These are phyloP conservation scores for Aureobasidium sp. DNA, from an alignment of 2,329 filamentous ascomycete species.

Conservation along the genomic window DNA sequence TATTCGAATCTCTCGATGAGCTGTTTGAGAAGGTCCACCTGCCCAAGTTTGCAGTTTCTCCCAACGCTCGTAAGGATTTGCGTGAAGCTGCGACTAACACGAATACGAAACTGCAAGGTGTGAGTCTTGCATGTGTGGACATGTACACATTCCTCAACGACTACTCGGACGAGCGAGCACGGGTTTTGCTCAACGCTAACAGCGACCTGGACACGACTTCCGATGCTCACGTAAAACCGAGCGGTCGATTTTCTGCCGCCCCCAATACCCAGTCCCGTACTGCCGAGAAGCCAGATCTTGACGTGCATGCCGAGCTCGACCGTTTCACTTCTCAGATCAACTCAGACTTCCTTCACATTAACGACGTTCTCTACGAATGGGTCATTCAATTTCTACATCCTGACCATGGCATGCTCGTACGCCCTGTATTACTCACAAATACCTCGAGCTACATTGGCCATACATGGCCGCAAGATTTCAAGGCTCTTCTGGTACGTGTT, in stretches of 20 bases:
- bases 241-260: slow-evolving; percentile 5
- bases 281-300: slow-evolving; percentile 17
- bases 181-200: slow-evolving; percentile 23
- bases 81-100: background rate
- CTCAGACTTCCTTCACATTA: slow-evolving; percentile 38
- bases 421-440: slow-evolving; percentile 8
- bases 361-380: slow-evolving; percentile 50
- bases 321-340: slow-evolving; percentile 43
- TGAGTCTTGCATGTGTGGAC: background rate
- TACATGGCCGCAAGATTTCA: slow-evolving; percentile 50
- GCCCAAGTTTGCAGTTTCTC: background rate
- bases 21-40: background rate
- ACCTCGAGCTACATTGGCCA: slow-evolving; percentile 47
- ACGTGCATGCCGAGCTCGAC: slow-evolving; percentile 28
- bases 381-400: slow-evolving; percentile 45
- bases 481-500: slow-evolving; percentile 47
- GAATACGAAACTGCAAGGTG: background rate
- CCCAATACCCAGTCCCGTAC: slow-evolving; percentile 18
- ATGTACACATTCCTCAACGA: slow-evolving; percentile 19
- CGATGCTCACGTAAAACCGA: slow-evolving; percentile 12
- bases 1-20: slow-evolving; percentile 5
- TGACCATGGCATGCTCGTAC: slow-evolving; percentile 21
- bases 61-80: slow-evolving; percentile 1
- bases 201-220: slow-evolving; percentile 21
- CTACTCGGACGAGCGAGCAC: slow-evolving; percentile 25